Evolutionary conservation across 805 yeast genomes (phyloP).

Genomic region (Candida broadrunensis): DNA sequence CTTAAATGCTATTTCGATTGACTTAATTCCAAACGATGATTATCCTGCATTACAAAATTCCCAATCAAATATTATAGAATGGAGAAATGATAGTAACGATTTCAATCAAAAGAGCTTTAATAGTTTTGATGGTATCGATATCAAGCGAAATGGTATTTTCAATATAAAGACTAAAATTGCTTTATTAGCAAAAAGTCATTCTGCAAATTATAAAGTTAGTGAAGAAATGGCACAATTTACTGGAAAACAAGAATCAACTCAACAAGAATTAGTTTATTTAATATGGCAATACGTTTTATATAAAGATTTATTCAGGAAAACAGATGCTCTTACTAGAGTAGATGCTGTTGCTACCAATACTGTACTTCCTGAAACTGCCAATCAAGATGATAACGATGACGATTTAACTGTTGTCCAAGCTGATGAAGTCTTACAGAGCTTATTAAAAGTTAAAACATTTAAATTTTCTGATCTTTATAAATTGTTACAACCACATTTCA

Average conservation of each 20-base stretch:
- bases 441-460: slow-evolving; percentile 51
- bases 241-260: slow-evolving; percentile 76
- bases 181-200: slow-evolving; percentile 69
- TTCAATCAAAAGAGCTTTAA: slow-evolving; percentile 9
- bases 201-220: slow-evolving; percentile 62
- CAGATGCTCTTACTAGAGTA: slow-evolving; percentile 27
- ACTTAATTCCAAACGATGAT: slow-evolving; percentile 48
- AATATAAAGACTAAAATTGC: slow-evolving; percentile 65
- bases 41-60: slow-evolving; percentile 30
- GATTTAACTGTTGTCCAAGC: slow-evolving; percentile 33
- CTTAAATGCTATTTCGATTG: slow-evolving; percentile 81
- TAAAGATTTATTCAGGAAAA: slow-evolving; percentile 49
- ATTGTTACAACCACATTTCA: slow-evolving; percentile 60
- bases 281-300: slow-evolving; percentile 77
- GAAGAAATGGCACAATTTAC: slow-evolving; percentile 64
- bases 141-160: slow-evolving; percentile 69
- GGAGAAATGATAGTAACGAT: slow-evolving; percentile 68
- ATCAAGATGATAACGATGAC: slow-evolving; percentile 22
- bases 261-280: slow-evolving; percentile 78
- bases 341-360: slow-evolving; percentile 32
- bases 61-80: slow-evolving; percentile 61
- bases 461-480: slow-evolving; percentile 73
- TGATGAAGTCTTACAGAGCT: slow-evolving; percentile 45
- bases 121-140: slow-evolving; percentile 82
- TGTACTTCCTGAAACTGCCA: slow-evolving; percentile 4